A percentile compares a stretch with the other conserved stretches of the same genome.
Evolutionary conservation across 345 rosid species (phyloP).

Genomic region (Hibiscus mutabilis): DNA sequence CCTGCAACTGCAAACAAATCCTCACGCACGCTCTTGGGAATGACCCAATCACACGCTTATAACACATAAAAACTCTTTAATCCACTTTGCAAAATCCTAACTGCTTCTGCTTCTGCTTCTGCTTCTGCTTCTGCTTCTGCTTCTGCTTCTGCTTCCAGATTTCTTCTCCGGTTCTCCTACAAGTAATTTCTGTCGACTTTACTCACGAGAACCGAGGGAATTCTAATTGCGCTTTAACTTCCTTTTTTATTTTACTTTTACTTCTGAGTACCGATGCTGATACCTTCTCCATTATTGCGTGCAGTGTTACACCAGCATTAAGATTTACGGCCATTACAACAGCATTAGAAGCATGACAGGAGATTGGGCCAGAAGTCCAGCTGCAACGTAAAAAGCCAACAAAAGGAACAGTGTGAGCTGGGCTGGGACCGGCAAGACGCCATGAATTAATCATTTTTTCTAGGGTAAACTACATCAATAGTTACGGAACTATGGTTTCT

Average conservation of each 20-base stretch:
- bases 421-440: conserved; percentile 6
- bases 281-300: conserved; percentile 4
- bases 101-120: neutral
- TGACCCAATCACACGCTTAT: neutral
- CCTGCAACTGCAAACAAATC: neutral
- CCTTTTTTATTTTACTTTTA: neutral
- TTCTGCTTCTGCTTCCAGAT: neutral
- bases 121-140: too few relatives aligned
- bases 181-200: neutral
- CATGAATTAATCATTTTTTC: neutral
- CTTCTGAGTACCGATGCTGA: neutral
- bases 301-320: conserved; percentile 1
- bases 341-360: neutral
- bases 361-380: conserved; percentile 1
- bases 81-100: neutral
- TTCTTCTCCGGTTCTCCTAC: conserved; percentile 1
- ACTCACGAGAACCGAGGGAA: neutral
- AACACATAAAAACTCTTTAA: neutral
- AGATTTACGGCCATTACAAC: neutral
- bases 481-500: too few relatives aligned
- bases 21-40: conserved; percentile 11
- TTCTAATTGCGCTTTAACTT: neutral
- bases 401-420: neutral
- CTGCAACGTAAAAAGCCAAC: neutral
- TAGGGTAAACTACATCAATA: too few relatives aligned